These are phyloP conservation scores for Serpula lacrymans DNA, from an alignment of 768 basidiomycete genomes.

Conservation along the genomic window DNA sequence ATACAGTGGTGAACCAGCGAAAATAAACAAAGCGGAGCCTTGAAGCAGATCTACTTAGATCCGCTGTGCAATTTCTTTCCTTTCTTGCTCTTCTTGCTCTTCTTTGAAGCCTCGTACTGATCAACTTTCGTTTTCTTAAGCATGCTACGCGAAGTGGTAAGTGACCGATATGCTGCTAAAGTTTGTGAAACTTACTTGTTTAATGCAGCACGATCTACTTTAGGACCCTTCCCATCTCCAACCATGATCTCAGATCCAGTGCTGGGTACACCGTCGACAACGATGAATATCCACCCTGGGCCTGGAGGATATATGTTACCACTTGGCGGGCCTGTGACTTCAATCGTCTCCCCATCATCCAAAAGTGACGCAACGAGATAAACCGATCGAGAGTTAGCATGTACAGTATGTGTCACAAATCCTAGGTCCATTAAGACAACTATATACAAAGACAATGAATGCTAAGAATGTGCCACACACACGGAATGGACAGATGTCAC, in stretches of 20 bases:
- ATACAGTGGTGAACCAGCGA: not conserved
- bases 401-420: conserved; percentile 75
- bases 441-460: conserved; percentile 21
- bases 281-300: conserved; percentile 72
- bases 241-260: conserved; percentile 61
- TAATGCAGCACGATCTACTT: conserved; percentile 51
- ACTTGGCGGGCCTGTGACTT: conserved; percentile 62
- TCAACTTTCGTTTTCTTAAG: conserved; percentile 45
- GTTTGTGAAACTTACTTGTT: conserved; percentile 45
- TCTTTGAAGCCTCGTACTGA: conserved; percentile 44
- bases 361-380: conserved; percentile 50
- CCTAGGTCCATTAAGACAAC: conserved; percentile 80
- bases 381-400: conserved; percentile 74
- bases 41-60: conserved; percentile 8
- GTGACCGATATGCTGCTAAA: not conserved
- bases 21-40: not conserved
- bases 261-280: conserved; percentile 66
- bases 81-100: conserved; percentile 15
- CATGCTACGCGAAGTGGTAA: conserved; percentile 34
- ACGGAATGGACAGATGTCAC: conserved; percentile 5
- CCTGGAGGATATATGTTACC: conserved; percentile 73
- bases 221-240: conserved; percentile 61
- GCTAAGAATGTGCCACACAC: not conserved
- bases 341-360: conserved; percentile 43
- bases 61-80: conserved; percentile 11